phyloP scores from a whole-genome alignment of 2,329 filamentous ascomycete species.

The Ophiosphaerella korrae region DNA sequence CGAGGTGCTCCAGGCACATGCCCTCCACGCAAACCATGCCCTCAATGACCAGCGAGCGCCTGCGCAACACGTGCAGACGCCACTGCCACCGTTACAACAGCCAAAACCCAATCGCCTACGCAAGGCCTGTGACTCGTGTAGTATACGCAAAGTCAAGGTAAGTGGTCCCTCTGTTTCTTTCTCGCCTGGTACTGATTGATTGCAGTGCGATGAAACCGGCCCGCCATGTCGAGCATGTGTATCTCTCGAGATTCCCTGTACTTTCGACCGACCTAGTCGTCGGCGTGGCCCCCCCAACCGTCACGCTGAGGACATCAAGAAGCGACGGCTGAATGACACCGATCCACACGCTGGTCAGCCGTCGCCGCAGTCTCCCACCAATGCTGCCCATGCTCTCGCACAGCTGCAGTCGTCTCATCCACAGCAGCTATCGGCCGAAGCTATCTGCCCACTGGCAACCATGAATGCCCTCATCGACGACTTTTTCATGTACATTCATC shows the following conservation, averaged over 20 bases:
- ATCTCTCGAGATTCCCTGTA: slow-evolving; percentile 69
- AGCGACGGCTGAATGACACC: slow-evolving; percentile 57
- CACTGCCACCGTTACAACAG: slow-evolving; percentile 18
- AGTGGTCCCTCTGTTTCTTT: slow-evolving; percentile 5
- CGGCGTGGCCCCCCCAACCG: slow-evolving; percentile 69
- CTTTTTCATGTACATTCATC: slow-evolving; percentile 83
- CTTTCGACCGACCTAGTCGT: slow-evolving; percentile 67
- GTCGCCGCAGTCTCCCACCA: slow-evolving; percentile 57
- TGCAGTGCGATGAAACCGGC: slow-evolving; percentile 68
- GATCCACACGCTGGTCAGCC: slow-evolving; percentile 50
- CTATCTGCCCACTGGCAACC: slow-evolving; percentile 71
- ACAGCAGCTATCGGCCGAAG: slow-evolving; percentile 62
- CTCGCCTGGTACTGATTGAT: slow-evolving; percentile 11
- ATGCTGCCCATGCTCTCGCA: slow-evolving; percentile 59
- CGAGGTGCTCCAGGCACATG: slow-evolving; percentile 45
- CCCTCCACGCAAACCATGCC: slow-evolving; percentile 43
- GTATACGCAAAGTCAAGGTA: slow-evolving; percentile 49
- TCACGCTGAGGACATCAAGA: slow-evolving; percentile 70
- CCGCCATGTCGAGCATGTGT: slow-evolving; percentile 69
- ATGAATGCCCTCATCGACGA: slow-evolving; percentile 75
- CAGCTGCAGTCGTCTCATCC: slow-evolving; percentile 55
- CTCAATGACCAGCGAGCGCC: slow-evolving; percentile 32
- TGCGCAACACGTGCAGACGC: slow-evolving; percentile 13
- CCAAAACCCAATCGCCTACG: slow-evolving; percentile 45
- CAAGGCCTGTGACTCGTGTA: slow-evolving; percentile 51